Evolutionary conservation across 2,329 filamentous ascomycete species (phyloP), one percentile per base, ranked within the genome.

Genomic region (Arthrocladium fulminans): DNA sequence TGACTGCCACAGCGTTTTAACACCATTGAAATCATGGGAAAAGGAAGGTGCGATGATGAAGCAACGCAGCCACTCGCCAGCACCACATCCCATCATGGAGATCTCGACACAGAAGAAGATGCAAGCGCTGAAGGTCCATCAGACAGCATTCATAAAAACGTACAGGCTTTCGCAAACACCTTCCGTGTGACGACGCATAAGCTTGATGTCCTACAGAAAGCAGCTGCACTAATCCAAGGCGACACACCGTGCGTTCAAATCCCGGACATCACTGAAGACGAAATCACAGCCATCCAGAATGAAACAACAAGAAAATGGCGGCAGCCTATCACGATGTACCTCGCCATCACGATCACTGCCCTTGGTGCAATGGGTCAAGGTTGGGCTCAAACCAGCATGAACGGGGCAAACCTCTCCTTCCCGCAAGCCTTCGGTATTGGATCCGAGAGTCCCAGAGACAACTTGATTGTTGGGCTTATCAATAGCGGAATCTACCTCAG

Each of bases 381-480:
- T 34, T 75, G 72, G 73, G 72, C 73, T 58, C 73, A 75, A 59
- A 74, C 72, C 3, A 72, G 71, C 15, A 68, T 68, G 35, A 76
- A 76, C 51, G 73, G 73, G 2, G 74, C 73, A 27, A 76, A 77
- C 48, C 60, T 77, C 20, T 71, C 66, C 3, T 76, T 74, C 55
- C 73, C 73, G 2, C 58, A 60, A 17, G 67, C 65, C 8, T 67
- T 73, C 46, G 66, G 66, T 23, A 78, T 73, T 25, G 62, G 61
- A 25, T 65, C 67, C 8, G 54, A 67, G 23, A 67, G 69, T 29
- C 61, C 63, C 3, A 64, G 63, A 37, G 73, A 80, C 57, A 68
- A 68, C 20, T 78, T 76, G 67, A 67, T 85, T 34, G 69, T 84
- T 15, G 84, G 84, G 38, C 63, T 85, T 1, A 70, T 87, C 52